Evolutionary conservation across 805 yeast species (phyloP).

Genomic region (Candida sphagnicola): DNA sequence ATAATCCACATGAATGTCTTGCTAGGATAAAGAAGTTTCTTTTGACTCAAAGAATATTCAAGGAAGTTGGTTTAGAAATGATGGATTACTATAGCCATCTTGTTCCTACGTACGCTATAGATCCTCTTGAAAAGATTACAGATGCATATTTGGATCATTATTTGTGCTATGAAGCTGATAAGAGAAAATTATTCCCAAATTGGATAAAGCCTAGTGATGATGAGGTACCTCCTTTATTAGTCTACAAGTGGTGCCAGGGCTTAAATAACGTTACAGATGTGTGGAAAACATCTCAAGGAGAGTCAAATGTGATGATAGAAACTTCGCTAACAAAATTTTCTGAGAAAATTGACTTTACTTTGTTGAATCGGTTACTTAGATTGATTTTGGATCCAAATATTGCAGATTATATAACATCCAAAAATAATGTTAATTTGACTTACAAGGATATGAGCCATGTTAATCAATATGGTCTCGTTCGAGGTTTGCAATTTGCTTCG

Average conservation of each 20-base stretch:
- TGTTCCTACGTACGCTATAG: constrained; percentile 82
- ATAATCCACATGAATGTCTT: constrained; percentile 90
- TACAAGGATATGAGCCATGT: constrained; percentile 95
- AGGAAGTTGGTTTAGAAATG: constrained; percentile 84
- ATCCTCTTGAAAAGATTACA: constrained; percentile 90
- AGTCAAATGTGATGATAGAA: constrained; percentile 81
- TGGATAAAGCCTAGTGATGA: constrained; percentile 96
- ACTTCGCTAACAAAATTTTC: constrained; percentile 65
- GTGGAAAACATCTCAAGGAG: constrained; percentile 77
- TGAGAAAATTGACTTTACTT: constrained; percentile 85
- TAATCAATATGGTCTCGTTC: constrained; percentile 79
- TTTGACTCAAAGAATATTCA: constrained; percentile 86
- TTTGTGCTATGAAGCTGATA: constrained; percentile 92
- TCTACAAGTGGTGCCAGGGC: constrained; percentile 93
- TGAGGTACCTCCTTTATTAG: constrained; percentile 88
- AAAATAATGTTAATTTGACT: constrained; percentile 74
- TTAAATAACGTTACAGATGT: constrained; percentile 71
- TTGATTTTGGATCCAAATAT: constrained; percentile 83
- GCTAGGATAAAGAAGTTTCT: constrained; percentile 78
- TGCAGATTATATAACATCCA: constrained; percentile 92
- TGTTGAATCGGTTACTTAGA: constrained; percentile 75
- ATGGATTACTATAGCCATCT: constrained; percentile 84
- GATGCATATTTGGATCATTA: constrained; percentile 96
- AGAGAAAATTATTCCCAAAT: constrained; percentile 81
- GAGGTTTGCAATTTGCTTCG: constrained; percentile 88